Percentiles rank a stretch among this genome's conserved stretches.
phyloP scores from a whole-genome alignment of 108 stramenopile species.

The Cafeteria roenbergensis region DNA sequence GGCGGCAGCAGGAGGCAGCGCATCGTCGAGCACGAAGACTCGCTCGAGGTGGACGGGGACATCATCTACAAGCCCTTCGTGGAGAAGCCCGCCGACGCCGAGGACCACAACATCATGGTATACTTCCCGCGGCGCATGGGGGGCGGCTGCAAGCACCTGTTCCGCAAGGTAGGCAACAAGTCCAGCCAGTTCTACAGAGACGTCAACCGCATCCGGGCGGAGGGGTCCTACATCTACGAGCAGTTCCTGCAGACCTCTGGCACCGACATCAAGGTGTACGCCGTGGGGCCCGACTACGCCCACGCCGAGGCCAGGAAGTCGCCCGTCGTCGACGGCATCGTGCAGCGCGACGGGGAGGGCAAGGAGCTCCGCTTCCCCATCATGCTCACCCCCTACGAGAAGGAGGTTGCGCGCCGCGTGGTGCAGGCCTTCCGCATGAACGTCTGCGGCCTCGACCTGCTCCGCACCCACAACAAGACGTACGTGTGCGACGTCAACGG shows the following conservation, averaged over 20 bases:
- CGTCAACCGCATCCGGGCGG: conserved; percentile 72
- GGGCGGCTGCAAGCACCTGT: conserved; percentile 81
- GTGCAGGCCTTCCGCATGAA: conserved; percentile 78
- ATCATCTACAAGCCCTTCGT: conserved; percentile 91
- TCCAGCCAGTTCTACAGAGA: conserved; percentile 78
- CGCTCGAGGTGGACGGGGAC: conserved; percentile 79
- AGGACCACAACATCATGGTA: conserved; percentile 93
- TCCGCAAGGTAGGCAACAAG: conserved; percentile 79
- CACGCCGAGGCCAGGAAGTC: conserved; percentile 93
- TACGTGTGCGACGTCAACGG: conserved; percentile 99
- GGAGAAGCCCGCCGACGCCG: conserved; percentile 95
- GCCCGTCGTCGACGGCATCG: conserved; percentile 90
- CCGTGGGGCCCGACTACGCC: conserved; percentile 90
- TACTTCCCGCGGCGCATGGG: conserved; percentile 90
- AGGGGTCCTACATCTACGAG: conserved; percentile 88
- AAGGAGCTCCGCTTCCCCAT: conserved; percentile 92
- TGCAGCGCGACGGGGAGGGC: conserved; percentile 78
- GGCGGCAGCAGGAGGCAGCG: conserved; percentile 43
- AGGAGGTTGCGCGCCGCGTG: conserved; percentile 74
- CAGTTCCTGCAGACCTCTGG: conserved; percentile 92
- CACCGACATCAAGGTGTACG: conserved; percentile 96
- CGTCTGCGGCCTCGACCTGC: conserved; percentile 93
- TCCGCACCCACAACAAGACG: conserved; percentile 58
- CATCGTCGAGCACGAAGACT: conserved; percentile 76
- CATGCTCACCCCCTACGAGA: conserved; percentile 78